phyloP scores from a whole-genome alignment of 1,284 basidiomycete genomes.

The Coniferiporia sulphurascens region DNA sequence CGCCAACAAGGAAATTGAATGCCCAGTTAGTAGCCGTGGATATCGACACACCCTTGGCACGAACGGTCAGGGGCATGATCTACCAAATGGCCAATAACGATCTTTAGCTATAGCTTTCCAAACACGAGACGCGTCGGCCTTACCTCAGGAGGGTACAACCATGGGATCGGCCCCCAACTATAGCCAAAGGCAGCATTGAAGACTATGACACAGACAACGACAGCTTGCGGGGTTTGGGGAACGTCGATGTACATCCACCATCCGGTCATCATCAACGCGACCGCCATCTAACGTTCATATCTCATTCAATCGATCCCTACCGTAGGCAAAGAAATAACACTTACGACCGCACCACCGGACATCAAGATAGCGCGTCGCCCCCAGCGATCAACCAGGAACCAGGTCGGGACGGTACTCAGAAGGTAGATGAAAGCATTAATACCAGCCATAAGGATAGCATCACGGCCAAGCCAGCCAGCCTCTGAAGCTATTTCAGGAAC shows the following conservation, averaged over 20 bases:
- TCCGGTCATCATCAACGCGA: conserved; percentile 74
- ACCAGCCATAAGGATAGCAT: conserved; percentile 96
- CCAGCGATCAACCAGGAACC: conserved; percentile 93
- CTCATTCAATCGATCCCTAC: conserved; percentile 12
- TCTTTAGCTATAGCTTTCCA: not conserved
- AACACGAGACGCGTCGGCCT: conserved; percentile 15
- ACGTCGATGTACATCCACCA: conserved; percentile 95
- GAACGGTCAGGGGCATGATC: conserved; percentile 88
- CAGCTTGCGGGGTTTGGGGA: conserved; percentile 79
- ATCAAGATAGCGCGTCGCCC: conserved; percentile 88
- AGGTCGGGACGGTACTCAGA: conserved; percentile 79
- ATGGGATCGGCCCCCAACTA: conserved; percentile 76
- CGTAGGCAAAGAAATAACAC: conserved; percentile 27
- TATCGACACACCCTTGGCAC: conserved; percentile 92
- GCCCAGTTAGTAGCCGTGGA: conserved; percentile 86
- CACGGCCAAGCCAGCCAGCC: conserved; percentile 96
- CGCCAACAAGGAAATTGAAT: conserved; percentile 88
- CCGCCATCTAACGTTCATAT: conserved; percentile 57
- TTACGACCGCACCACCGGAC: conserved; percentile 82
- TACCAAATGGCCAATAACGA: conserved; percentile 36
- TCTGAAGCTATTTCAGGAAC: conserved; percentile 43
- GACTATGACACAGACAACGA: conserved; percentile 87
- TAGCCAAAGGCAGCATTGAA: conserved; percentile 95
- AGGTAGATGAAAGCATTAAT: conserved; percentile 90
- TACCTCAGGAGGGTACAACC: conserved; percentile 87